These are phyloP conservation scores for Cryphonectria parasitica DNA, from an alignment of 2,329 filamentous ascomycete genomes.

Conservation along the genomic window DNA sequence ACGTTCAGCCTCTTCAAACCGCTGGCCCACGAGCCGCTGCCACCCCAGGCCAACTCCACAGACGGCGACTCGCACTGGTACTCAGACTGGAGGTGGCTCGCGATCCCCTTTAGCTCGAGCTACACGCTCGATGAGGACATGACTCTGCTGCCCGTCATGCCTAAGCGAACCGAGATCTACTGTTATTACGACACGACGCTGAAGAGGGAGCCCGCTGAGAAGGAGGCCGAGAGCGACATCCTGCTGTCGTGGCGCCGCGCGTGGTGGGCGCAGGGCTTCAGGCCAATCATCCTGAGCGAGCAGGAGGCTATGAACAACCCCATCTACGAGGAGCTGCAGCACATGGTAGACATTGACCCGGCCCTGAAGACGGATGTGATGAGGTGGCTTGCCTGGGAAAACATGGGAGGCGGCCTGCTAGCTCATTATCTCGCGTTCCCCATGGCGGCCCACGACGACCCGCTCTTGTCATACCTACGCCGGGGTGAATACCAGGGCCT, in stretches of 20 bases:
- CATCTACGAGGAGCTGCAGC: constrained; percentile 72
- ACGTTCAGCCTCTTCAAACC: constrained; percentile 69
- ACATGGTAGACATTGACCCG: constrained; percentile 58
- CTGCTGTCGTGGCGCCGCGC: constrained; percentile 87
- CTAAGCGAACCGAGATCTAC: constrained; percentile 74
- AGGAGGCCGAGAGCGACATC: constrained; percentile 76
- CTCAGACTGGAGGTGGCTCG: constrained; percentile 86
- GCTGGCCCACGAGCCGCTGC: constrained; percentile 71
- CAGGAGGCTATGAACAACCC: constrained; percentile 84
- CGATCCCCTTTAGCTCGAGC: constrained; percentile 79
- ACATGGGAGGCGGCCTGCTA: constrained; percentile 83
- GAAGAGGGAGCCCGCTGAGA: constrained; percentile 64
- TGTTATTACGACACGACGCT: constrained; percentile 82
- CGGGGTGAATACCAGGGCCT: constrained; percentile 74
- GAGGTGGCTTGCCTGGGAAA: constrained; percentile 90
- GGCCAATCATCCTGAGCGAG: constrained; percentile 77
- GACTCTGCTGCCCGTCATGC: constrained; percentile 78
- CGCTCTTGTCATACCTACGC: constrained; percentile 72
- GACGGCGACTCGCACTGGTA: constrained; percentile 83
- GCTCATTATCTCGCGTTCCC: constrained; percentile 80
- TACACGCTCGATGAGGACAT: constrained; percentile 81
- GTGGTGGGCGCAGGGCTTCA: constrained; percentile 95
- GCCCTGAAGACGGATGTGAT: constrained; percentile 71
- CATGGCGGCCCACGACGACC: constrained; percentile 77
- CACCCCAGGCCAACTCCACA: constrained; percentile 76